Conservation (phyloP, 768 basidiomycete genomes). For the Boletus pseudopeckii region DNA sequence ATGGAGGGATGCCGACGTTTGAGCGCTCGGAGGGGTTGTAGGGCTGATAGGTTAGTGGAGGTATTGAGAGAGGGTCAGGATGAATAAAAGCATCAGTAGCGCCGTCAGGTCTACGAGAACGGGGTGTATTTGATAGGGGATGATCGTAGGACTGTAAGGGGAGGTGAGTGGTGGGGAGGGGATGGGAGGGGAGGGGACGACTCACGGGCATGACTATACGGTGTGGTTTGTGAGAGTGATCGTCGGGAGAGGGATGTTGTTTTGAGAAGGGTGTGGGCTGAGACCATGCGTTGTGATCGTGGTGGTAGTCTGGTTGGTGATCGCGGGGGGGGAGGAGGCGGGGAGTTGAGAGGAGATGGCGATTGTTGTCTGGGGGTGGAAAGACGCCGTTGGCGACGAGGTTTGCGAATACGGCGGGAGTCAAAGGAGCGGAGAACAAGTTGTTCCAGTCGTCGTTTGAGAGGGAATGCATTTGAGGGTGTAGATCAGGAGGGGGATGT, state of each 20-base stretch:
- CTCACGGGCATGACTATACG: constrained; percentile 19
- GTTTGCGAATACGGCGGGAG: constrained; percentile 57
- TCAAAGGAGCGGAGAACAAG: constrained; percentile 59
- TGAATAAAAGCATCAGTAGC: constrained; percentile 11
- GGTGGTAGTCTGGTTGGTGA: too few relatives aligned
- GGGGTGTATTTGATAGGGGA: constrained; percentile 13
- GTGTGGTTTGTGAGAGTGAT: constrained; percentile 12
- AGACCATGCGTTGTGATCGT: constrained; percentile 29
- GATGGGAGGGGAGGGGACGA: background rate
- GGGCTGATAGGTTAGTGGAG: constrained; percentile 20
- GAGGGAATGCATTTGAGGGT: constrained; percentile 21
- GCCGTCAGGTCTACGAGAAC: constrained; percentile 11
- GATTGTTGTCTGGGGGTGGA: constrained; percentile 37
- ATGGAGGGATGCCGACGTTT: constrained; percentile 60
- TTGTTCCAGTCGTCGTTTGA: constrained; percentile 47
- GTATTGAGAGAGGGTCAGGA: constrained; percentile 19
- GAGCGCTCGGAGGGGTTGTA: constrained; percentile 46
- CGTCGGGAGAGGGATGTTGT: constrained; percentile 24
- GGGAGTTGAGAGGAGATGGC: too few relatives aligned
- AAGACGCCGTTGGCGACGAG: constrained; percentile 61
- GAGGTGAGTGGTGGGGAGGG: constrained; percentile 1
- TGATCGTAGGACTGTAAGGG: constrained; percentile 19
- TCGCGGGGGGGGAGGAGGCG: too few relatives aligned
- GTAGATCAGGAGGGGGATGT: constrained; percentile 14
- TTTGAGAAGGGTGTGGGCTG: constrained; percentile 25